A percentile compares a stretch with the other conserved stretches of the same genome.
These are phyloP conservation scores for Eimeria necatrix DNA, from an alignment of 169 alveolate species.

Conservation along the genomic window DNA sequence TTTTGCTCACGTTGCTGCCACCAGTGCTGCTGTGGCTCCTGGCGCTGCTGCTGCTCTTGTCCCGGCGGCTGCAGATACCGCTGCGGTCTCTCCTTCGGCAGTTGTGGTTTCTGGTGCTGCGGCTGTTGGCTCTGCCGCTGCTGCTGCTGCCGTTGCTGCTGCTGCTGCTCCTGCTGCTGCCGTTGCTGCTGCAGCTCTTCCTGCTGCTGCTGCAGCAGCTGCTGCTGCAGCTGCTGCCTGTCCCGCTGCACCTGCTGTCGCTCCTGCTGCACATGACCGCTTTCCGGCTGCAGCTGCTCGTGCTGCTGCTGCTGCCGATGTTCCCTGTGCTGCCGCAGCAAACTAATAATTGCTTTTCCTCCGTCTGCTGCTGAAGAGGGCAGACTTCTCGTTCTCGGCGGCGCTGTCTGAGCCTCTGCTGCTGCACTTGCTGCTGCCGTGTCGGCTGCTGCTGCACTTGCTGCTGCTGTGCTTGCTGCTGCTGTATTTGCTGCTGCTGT, in stretches of 20 bases:
- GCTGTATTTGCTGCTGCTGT: constrained; percentile 16
- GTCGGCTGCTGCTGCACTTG: constrained; percentile 21
- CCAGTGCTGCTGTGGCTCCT: neutral
- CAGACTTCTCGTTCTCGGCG: neutral
- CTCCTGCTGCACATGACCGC: neutral
- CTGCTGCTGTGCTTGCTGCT: constrained; percentile 38
- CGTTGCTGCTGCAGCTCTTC: neutral
- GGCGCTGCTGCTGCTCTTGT: neutral
- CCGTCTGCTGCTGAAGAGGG: neutral
- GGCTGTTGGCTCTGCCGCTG: neutral
- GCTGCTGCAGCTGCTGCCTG: neutral
- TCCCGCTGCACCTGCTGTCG: neutral
- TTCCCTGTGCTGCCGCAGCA: constrained; percentile 49
- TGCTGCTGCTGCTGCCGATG: neutral
- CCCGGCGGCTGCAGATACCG: neutral
- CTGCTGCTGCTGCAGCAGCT: neutral
- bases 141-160: too few relatives aligned
- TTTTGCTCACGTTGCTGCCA: neutral
- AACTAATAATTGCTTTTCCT: neutral
- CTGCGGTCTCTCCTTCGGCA: neutral
- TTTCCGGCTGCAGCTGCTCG: neutral
- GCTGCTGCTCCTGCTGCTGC: neutral
- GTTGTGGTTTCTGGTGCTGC: neutral
- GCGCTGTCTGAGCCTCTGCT: neutral
- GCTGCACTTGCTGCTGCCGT: constrained; percentile 47